phyloP scores from a whole-genome alignment of 108 stramenopile genomes.

The Aureococcus anophagefferens region DNA sequence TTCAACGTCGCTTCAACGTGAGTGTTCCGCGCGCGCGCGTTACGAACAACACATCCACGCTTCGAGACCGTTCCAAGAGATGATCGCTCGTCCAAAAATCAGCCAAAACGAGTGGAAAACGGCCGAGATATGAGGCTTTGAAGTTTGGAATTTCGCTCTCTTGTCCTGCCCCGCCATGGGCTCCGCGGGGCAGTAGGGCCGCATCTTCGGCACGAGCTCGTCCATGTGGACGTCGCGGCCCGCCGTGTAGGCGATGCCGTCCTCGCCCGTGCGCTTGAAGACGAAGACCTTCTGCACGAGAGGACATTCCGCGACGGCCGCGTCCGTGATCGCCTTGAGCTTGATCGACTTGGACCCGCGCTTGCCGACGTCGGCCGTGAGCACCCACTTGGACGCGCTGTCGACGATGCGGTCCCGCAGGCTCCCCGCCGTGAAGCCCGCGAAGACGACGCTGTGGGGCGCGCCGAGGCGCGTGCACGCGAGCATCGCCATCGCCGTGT shows the following conservation, averaged over 20 bases:
- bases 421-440: slow-evolving; percentile 87
- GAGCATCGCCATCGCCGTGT: slow-evolving; percentile 89
- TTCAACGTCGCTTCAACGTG: no score
- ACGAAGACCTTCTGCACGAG: slow-evolving; percentile 74
- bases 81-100: no score
- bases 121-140: no score
- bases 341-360: slow-evolving; percentile 59
- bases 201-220: slow-evolving; percentile 59
- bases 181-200: slow-evolving; percentile 91
- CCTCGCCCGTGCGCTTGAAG: slow-evolving; percentile 59
- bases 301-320: slow-evolving; percentile 56
- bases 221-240: slow-evolving; percentile 75
- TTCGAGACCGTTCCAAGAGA: no score
- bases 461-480: slow-evolving; percentile 95
- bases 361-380: slow-evolving; percentile 73
- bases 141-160: no score
- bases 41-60: no score
- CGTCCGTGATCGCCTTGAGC: slow-evolving; percentile 79
- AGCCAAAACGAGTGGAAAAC: no score
- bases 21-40: no score
- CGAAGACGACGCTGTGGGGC: slow-evolving; percentile 92
- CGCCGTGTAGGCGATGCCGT: slow-evolving; percentile 20
- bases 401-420: slow-evolving; percentile 79
- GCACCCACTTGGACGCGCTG: slow-evolving; percentile 60
- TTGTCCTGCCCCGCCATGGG: slow-evolving; percentile 87